phyloP scores from a whole-genome alignment of 2,329 filamentous ascomycete genomes.

The Orbilia javanica region DNA sequence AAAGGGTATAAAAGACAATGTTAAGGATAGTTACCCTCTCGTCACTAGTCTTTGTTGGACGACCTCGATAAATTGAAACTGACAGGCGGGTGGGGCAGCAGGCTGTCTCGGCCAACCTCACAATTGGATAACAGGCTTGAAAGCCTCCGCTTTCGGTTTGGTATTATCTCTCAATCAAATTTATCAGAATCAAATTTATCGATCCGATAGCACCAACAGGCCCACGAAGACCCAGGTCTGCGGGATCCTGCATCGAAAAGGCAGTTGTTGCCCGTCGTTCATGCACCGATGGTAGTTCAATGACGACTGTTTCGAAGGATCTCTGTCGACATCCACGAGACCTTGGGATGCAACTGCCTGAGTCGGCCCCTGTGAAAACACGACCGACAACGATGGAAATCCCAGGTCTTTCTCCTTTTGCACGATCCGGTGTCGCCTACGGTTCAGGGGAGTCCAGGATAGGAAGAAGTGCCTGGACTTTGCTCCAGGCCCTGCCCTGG shows the following conservation, averaged over 20 bases:
- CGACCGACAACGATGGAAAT: slow-evolving; percentile 14
- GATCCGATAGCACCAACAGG: slow-evolving; percentile 30
- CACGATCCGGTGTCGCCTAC: slow-evolving; percentile 36
- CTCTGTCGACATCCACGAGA: slow-evolving; percentile 4
- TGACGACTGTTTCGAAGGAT: slow-evolving; percentile 2
- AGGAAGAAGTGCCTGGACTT: slow-evolving; percentile 29
- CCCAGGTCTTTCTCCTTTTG: slow-evolving; percentile 33
- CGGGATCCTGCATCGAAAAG: background rate
- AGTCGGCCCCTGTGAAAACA: slow-evolving; percentile 27
- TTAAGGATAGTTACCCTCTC: slow-evolving; percentile 8
- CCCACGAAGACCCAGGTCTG: background rate
- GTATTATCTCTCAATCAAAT: slow-evolving; percentile 45
- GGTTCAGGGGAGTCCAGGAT: slow-evolving; percentile 32
- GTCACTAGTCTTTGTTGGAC: slow-evolving; percentile 16
- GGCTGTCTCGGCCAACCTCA: slow-evolving; percentile 14
- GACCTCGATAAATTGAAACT: slow-evolving; percentile 25
- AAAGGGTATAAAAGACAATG: slow-evolving; percentile 29
- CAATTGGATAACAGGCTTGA: slow-evolving; percentile 14
- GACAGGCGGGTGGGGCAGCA: slow-evolving; percentile 36
- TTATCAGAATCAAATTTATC: slow-evolving; percentile 28
- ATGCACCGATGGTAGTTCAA: background rate
- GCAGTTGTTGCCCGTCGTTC: background rate
- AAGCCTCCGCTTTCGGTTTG: slow-evolving; percentile 33
- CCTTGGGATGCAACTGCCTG: slow-evolving; percentile 11
- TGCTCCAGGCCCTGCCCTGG: slow-evolving; percentile 31